These are phyloP conservation scores for Celoporthe dispersa DNA, from an alignment of 2,329 filamentous ascomycete genomes.

Conservation along the genomic window DNA sequence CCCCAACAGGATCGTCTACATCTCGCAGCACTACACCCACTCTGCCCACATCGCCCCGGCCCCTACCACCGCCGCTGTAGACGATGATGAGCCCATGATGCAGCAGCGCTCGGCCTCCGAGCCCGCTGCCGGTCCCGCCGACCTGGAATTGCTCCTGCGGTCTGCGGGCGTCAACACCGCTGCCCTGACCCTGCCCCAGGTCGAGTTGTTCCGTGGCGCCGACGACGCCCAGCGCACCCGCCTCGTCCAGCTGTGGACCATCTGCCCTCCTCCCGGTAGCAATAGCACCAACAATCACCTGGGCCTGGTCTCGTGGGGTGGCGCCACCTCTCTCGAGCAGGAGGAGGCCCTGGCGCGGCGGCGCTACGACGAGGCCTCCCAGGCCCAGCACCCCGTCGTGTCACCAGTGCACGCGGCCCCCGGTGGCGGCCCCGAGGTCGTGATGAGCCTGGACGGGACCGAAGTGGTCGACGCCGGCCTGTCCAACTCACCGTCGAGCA, in stretches of 20 bases:
- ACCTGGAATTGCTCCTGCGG: constrained; percentile 62
- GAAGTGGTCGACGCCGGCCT: constrained; percentile 25
- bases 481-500: constrained; percentile 36
- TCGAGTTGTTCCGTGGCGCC: constrained; percentile 78
- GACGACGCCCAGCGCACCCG: constrained; percentile 73
- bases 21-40: constrained; percentile 84
- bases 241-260: constrained; percentile 83
- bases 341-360: constrained; percentile 63
- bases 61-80: constrained; percentile 36
- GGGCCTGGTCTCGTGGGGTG: constrained; percentile 53
- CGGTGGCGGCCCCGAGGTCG: no score
- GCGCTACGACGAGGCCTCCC: constrained; percentile 56
- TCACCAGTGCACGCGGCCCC: constrained; percentile 32
- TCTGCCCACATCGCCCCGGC: constrained; percentile 65
- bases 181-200: constrained; percentile 72
- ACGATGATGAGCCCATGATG: constrained; percentile 36
- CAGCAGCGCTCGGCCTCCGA: constrained; percentile 48
- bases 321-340: constrained; percentile 57
- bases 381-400: constrained; percentile 7
- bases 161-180: constrained; percentile 72
- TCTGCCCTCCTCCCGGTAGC: constrained; percentile 65
- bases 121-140: constrained; percentile 50
- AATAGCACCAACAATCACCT: constrained; percentile 59
- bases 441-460: constrained; percentile 60
- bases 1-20: constrained; percentile 63